Conservation (phyloP, 768 basidiomycete genomes). For the Pisolithus marmoratus region DNA sequence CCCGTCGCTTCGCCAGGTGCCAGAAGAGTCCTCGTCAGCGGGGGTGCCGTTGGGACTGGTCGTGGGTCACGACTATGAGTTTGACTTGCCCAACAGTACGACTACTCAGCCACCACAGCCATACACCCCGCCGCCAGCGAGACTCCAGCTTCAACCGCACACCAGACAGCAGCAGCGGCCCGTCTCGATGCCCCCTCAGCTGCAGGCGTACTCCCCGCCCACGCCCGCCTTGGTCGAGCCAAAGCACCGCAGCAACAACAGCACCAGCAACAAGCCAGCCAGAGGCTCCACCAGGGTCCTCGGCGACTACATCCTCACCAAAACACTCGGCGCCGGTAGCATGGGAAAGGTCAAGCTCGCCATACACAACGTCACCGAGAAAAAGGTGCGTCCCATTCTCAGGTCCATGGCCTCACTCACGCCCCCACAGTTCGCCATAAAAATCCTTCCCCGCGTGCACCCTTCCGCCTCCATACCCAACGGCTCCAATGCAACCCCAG, state of each 20-base stretch:
- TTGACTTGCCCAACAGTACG: conserved; percentile 46
- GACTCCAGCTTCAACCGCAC: conserved; percentile 19
- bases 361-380: conserved; percentile 79
- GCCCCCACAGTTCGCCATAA: conserved; percentile 80
- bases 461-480: conserved; percentile 51
- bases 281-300: conserved; percentile 50
- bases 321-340: conserved; percentile 94
- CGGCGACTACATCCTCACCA: conserved; percentile 93
- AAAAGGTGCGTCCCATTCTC: conserved; percentile 63
- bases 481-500: conserved; percentile 40
- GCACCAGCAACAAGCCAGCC: conserved; percentile 10
- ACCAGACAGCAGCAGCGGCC: conserved; percentile 47
- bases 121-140: conserved; percentile 23
- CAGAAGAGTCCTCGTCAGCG: conserved; percentile 40
- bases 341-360: conserved; percentile 99
- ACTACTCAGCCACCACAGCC: conserved; percentile 18
- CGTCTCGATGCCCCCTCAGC: conserved; percentile 74
- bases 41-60: conserved; percentile 52
- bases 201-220: conserved; percentile 38
- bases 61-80: conserved; percentile 64
- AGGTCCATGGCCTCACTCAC: conserved; percentile 4
- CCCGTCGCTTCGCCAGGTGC: conserved; percentile 41
- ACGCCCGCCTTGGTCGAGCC: conserved; percentile 23
- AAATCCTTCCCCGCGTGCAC: conserved; percentile 88
- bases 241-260: conserved; percentile 26